Base-by-base conservation (phyloP, 2,329 filamentous ascomycete genomes). In the Claviceps pazoutovae region DNA sequence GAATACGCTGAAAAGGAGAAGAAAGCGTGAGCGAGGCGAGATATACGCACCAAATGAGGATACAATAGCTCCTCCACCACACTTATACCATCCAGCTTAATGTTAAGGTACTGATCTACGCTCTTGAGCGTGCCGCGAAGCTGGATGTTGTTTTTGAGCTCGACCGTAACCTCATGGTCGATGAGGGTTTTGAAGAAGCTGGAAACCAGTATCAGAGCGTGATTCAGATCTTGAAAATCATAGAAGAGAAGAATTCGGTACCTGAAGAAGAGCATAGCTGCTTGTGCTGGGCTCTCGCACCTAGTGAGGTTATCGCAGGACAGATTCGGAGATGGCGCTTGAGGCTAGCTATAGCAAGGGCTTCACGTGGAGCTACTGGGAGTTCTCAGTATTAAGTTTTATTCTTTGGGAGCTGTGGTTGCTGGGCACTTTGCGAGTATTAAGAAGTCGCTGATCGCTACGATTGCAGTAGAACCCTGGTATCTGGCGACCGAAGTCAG, bases 101-200 rank as follows among this genome's bases (percentile, higher is more conserved):
- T 96, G 73, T 98, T 98, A 64, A 98, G 81, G 71, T 95, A 98
- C 74, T 97, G 93, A 68, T 98, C 93, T 59, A 98, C 91, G 64
- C 87, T 94, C 76, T 97, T 98, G 59, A 98, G 78, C 38, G 84
- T 94, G 59, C 93, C 93, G 62, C 88, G 87, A 68, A 98, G 94
- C 66, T 90, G 89, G 61, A 98, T 95, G 72, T 98, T 93, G 69
- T 98, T 98, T 74, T 98, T 98, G 68, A 98, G 86, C 75, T 98
- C 93, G 66, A 98, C 89, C 46, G 90, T 97, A 64, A 98, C 90
- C 74, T 94, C 84, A 60, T 93, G 86, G 74, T 96, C 93, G 67
- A 96, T 94, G 63, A 97, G 86, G 51, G 91, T 97, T 71, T 97
- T 97, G 82, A 97, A 97, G 75, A 96, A 97, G 74, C 87, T 93